Evolutionary conservation across 495 filamentous ascomycete genomes (phyloP), one percentile per base, ranked within the genome.

Genomic region (Rostrohypoxylon terebratum): DNA sequence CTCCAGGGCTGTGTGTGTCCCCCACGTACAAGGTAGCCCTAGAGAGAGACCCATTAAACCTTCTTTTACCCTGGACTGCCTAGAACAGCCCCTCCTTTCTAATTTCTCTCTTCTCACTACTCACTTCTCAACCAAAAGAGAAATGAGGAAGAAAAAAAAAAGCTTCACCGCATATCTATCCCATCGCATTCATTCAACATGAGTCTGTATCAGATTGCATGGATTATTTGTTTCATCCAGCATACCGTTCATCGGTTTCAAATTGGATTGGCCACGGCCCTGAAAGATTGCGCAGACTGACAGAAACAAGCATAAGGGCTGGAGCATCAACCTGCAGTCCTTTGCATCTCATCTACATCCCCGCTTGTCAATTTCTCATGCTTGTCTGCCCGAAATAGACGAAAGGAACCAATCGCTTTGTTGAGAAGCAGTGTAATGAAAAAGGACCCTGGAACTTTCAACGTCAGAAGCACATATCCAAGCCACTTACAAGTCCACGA

Each of bases 101-200:
- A 40, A 58, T 63, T 64, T 53, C 44, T 64, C 10, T 58, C 28
- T 60, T 66, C 42, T n/a, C n/a, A n/a, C n/a, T n/a, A n/a, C 44
- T 64, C 10, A 50, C 28, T 60, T 66, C 42, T 62, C 57, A 21
- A 62, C 55, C 18, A 14, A 59, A 63, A 48, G 36, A 33, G 31
- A 60, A 51, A 62, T 28, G 28, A 53, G 21, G 42, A 44, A 25
- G 40, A 60, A 71, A 53, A 44, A 25, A 48, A 60, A 71, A 57
- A 36, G 60, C 66, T 69, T 74, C 71, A 74, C 71, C 71, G 66
- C 71, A 74, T 42, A 3, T 28, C 28, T 5, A 28, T 28, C 28
- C 3, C 28, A 28, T 73, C 28, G 6, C 6, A 28, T 63, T 59
- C 55, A 20, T 42, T 42, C 55, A 23, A 60, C 62, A 67, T 42